phyloP scores from a whole-genome alignment of 257 asterid species.

The Solanum pimpinellifolium region DNA sequence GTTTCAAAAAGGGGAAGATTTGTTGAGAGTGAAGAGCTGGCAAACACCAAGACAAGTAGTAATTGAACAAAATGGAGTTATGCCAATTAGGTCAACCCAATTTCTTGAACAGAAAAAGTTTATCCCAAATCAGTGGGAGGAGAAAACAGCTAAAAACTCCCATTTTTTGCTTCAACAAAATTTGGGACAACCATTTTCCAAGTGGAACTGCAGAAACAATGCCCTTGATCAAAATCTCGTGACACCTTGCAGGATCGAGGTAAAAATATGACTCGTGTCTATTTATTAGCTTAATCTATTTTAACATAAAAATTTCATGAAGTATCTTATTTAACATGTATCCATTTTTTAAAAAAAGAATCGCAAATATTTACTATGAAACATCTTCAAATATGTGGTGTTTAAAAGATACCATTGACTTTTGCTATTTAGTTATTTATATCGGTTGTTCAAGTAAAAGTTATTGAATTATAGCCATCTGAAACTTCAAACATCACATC shows the following conservation, averaged over 20 bases:
- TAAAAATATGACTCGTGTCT: not conserved
- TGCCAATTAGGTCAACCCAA: constrained; percentile 31
- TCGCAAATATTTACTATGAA: not conserved
- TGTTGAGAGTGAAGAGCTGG: not conserved
- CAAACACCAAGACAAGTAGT: constrained; percentile 3
- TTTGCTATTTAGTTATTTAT: too few relatives aligned
- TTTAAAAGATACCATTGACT: not conserved
- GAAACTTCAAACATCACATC: not conserved
- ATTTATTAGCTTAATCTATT: too few relatives aligned
- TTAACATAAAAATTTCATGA: too few relatives aligned
- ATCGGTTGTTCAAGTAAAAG: not conserved
- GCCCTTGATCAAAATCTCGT: constrained; percentile 6
- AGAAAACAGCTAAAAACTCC: constrained; percentile 5
- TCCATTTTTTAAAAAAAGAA: too few relatives aligned
- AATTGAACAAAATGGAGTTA: constrained; percentile 13
- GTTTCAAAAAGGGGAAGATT: not conserved
- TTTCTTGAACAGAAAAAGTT: constrained; percentile 50
- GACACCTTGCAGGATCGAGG: constrained; percentile 22
- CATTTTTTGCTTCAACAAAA: constrained; percentile 5
- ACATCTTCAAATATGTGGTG: not conserved
- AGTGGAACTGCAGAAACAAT: constrained; percentile 7
- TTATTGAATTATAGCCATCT: not conserved
- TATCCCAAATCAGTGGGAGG: constrained; percentile 18
- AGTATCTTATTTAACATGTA: too few relatives aligned
- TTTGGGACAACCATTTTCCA: constrained; percentile 4